A percentile compares a stretch with the other conserved stretches of the same genome.
Evolutionary conservation across 257 asterid genomes (phyloP).

Genomic region (Capsicum baccatum): DNA sequence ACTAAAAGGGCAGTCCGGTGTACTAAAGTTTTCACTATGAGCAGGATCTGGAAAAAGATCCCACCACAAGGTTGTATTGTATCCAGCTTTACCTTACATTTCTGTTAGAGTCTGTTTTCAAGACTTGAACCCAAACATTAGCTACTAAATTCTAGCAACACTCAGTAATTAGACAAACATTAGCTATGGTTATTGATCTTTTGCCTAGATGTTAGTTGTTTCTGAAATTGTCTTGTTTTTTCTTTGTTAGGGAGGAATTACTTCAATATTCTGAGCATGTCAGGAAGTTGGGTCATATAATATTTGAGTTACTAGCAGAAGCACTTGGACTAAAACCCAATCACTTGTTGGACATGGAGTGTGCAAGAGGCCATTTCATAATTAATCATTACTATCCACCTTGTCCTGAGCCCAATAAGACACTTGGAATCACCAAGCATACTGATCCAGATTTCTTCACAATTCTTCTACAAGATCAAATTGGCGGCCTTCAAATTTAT

Average conservation of each 20-base stretch:
- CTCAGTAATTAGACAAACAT: too few species aligned
- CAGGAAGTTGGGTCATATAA: background rate
- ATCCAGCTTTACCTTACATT: too few species aligned
- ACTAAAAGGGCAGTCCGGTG: too few species aligned
- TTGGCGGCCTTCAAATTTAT: slow-evolving; percentile 37
- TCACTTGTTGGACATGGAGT: slow-evolving; percentile 32
- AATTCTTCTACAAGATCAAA: slow-evolving; percentile 32
- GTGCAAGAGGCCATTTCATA: slow-evolving; percentile 33
- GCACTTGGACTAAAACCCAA: slow-evolving; percentile 32
- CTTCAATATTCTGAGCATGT: slow-evolving; percentile 19
- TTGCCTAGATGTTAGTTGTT: too few species aligned
- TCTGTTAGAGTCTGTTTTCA: too few species aligned
- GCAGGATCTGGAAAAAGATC: too few species aligned
- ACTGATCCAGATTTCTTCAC: slow-evolving; percentile 38
- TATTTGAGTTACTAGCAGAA: slow-evolving; percentile 33
- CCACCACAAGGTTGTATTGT: too few species aligned
- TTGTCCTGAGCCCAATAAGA: slow-evolving; percentile 34
- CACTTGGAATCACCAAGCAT: slow-evolving; percentile 31
- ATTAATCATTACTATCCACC: slow-evolving; percentile 35
- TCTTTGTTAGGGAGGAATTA: slow-evolving; percentile 2
- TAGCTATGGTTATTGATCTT: too few species aligned
- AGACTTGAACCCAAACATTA: too few species aligned
- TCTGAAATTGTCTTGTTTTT: too few species aligned
- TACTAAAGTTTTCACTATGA: too few species aligned
- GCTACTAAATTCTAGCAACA: too few species aligned